phyloP scores from a whole-genome alignment of 257 asterid genomes.

The Verbena officinalis region DNA sequence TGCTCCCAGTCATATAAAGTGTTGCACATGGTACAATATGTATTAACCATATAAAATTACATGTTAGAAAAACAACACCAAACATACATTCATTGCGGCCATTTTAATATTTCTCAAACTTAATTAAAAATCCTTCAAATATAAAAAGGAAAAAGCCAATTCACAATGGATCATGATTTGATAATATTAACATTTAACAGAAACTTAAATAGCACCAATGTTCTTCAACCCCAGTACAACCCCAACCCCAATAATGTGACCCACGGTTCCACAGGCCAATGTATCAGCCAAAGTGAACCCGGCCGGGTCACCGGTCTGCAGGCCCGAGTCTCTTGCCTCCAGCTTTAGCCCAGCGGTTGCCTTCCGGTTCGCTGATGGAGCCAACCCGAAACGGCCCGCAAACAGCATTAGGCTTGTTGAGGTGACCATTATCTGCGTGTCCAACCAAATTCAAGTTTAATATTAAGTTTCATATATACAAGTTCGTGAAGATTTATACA shows the following conservation, averaged over 20 bases:
- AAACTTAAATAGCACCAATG: conserved; percentile 58
- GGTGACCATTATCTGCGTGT: conserved; percentile 76
- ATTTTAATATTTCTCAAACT: too few relatives aligned
- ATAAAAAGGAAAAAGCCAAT: neutral
- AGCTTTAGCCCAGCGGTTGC: conserved; percentile 85
- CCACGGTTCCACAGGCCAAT: conserved; percentile 83
- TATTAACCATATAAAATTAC: too few relatives aligned
- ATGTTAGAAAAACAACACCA: too few relatives aligned
- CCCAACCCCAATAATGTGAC: conserved; percentile 95
- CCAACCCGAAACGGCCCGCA: conserved; percentile 92
- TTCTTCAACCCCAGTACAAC: conserved; percentile 92
- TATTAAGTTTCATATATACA: neutral
- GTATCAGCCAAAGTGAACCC: conserved; percentile 97
- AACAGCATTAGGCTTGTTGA: conserved; percentile 86
- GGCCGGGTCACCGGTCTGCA: conserved; percentile 97
- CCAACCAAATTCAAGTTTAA: neutral
- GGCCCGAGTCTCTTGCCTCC: conserved; percentile 83
- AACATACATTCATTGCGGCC: too few relatives aligned
- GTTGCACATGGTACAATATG: too few relatives aligned
- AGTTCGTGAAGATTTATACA: neutral
- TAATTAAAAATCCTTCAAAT: too few relatives aligned
- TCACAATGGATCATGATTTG: neutral
- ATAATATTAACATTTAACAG: conserved; percentile 13
- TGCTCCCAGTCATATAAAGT: too few relatives aligned
- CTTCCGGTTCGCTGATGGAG: conserved; percentile 94